Percentiles rank a stretch among this genome's conserved stretches.
phyloP scores from a whole-genome alignment of 768 basidiomycete species.

The Candolleomyces aberdarensis region DNA sequence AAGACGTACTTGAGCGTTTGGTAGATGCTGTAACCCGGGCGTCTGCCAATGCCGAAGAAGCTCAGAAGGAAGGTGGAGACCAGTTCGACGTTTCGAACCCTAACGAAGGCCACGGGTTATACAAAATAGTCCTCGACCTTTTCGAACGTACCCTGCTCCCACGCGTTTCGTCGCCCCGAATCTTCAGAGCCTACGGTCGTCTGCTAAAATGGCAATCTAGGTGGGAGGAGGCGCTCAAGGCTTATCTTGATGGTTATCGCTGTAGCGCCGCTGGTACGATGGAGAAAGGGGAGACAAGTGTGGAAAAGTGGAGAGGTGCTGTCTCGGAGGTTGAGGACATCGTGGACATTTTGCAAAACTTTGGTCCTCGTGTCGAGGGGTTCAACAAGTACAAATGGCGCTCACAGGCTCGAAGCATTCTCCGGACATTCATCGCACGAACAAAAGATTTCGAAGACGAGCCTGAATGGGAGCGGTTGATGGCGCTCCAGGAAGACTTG shows the following conservation, averaged over 20 bases:
- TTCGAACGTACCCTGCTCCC: constrained; percentile 81
- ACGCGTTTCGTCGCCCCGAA: constrained; percentile 69
- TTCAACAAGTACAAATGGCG: constrained; percentile 58
- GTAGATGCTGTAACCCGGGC: constrained; percentile 81
- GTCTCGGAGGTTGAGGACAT: constrained; percentile 79
- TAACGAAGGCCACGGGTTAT: constrained; percentile 67
- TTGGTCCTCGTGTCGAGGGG: constrained; percentile 65
- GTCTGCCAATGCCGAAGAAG: constrained; percentile 36
- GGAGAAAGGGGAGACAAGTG: constrained; percentile 67
- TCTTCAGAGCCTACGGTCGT: constrained; percentile 85
- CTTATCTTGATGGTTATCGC: constrained; percentile 85
- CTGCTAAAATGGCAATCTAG: constrained; percentile 68
- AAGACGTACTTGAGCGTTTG: constrained; percentile 84
- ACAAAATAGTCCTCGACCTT: constrained; percentile 64
- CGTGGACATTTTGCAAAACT: constrained; percentile 77
- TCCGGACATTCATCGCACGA: constrained; percentile 85
- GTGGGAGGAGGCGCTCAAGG: constrained; percentile 78
- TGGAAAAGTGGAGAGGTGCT: constrained; percentile 69
- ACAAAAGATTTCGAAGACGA: constrained; percentile 89
- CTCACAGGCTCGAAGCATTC: constrained; percentile 80
- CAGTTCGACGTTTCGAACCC: constrained; percentile 35
- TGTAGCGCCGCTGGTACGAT: constrained; percentile 57
- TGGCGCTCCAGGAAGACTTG: constrained; percentile 64
- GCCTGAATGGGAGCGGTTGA: constrained; percentile 73
- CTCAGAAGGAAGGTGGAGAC: constrained; percentile 23